Conservation (phyloP, 1,139 yeast genomes). For the Scheffersomyces cryptocercus region DNA sequence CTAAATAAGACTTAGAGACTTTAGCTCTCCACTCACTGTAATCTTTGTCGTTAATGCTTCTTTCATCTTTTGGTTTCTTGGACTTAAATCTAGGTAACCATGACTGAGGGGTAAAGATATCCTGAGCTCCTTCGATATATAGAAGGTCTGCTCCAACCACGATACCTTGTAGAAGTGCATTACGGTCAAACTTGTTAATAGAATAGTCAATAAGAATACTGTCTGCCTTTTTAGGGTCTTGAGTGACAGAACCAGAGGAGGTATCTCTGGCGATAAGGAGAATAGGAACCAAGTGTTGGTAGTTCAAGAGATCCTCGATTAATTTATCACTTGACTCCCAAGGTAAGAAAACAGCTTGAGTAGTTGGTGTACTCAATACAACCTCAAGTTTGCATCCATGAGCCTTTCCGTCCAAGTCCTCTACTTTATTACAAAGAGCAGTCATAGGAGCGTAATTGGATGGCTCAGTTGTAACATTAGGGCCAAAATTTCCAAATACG, state of each 20-base stretch:
- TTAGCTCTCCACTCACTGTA: constrained; percentile 47
- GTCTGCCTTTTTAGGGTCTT: constrained; percentile 38
- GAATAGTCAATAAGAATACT: constrained; percentile 41
- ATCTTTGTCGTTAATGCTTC: constrained; percentile 46
- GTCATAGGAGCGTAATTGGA: constrained; percentile 52
- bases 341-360: constrained; percentile 42
- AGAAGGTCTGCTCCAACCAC: constrained; percentile 47
- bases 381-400: constrained; percentile 62
- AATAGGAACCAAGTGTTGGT: constrained; percentile 42
- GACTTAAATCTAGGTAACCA: constrained; percentile 42
- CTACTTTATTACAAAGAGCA: constrained; percentile 49
- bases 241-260: constrained; percentile 41
- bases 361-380: constrained; percentile 46
- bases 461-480: constrained; percentile 35
- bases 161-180: constrained; percentile 42
- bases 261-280: constrained; percentile 53
- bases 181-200: constrained; percentile 43
- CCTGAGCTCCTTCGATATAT: constrained; percentile 53
- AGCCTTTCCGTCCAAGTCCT: constrained; percentile 55
- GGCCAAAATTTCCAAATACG: constrained; percentile 45
- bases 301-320: constrained; percentile 38
- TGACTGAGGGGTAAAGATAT: constrained; percentile 43
- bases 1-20: constrained; percentile 29
- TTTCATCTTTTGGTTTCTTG: constrained; percentile 39
- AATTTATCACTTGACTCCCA: constrained; percentile 41